A percentile compares a stretch with the other conserved stretches of the same genome.
These are phyloP conservation scores for Metschnikowia vanudenii DNA, from an alignment of 805 yeast genomes.

Conservation along the genomic window DNA sequence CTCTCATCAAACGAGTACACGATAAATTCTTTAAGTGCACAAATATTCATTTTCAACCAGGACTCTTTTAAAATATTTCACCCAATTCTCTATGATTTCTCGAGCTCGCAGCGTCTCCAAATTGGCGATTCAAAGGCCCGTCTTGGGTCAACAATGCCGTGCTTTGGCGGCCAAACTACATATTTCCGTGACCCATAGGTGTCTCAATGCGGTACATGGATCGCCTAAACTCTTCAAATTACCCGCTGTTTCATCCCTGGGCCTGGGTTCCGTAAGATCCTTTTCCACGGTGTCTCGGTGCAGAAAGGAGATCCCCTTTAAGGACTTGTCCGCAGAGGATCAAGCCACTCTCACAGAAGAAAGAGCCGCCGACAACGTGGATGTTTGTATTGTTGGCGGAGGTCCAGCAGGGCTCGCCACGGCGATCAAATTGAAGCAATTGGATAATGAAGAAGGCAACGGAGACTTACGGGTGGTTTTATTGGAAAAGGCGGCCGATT, in stretches of 20 bases:
- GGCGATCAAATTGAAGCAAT: constrained; percentile 83
- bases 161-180: constrained; percentile 3
- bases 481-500: constrained; percentile 87
- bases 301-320: constrained; percentile 10
- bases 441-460: constrained; percentile 63
- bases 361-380: constrained; percentile 82
- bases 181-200: neutral
- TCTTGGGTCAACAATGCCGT: neutral
- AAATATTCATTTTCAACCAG: neutral
- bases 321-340: constrained; percentile 36
- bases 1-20: neutral
- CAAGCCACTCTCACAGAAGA: constrained; percentile 53
- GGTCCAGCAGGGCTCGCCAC: constrained; percentile 98
- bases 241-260: neutral
- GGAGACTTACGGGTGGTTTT: constrained; percentile 83
- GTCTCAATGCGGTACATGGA: neutral
- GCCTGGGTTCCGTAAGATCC: neutral
- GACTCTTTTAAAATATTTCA: neutral
- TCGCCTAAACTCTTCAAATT: neutral
- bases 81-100: neutral
- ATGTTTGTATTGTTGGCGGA: constrained; percentile 94
- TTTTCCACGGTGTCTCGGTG: constrained; percentile 1
- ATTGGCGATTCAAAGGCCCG: neutral
- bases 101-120: constrained; percentile 4
- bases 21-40: neutral